Conservation (phyloP, 129 eudicot species). For the Arctium lappa region DNA sequence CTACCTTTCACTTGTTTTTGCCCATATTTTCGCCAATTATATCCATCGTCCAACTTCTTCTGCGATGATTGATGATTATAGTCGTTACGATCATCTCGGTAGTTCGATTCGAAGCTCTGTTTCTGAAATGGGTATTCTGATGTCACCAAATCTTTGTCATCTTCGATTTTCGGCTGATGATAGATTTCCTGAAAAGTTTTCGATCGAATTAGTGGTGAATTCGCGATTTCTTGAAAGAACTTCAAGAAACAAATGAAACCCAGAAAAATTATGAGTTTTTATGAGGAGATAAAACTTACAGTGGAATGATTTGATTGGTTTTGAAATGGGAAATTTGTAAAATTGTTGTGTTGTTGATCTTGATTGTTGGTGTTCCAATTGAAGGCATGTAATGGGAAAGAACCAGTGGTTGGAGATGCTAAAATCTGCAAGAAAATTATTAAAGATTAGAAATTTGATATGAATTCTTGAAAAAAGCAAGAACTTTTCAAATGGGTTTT, state of each 20-base stretch:
- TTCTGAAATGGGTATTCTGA: slow-evolving; percentile 30
- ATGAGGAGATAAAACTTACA: slow-evolving; percentile 10
- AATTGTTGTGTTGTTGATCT: slow-evolving; percentile 29
- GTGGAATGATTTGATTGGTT: slow-evolving; percentile 24
- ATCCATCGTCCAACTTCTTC: slow-evolving; percentile 63
- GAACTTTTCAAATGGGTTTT: slow-evolving; percentile 1
- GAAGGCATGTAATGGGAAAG: slow-evolving; percentile 51
- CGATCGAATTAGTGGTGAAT: neutral
- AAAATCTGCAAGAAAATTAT: slow-evolving; percentile 50
- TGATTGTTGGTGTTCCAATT: slow-evolving; percentile 44
- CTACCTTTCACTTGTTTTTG: slow-evolving; percentile 86
- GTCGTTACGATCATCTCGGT: neutral
- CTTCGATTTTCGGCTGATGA: slow-evolving; percentile 37
- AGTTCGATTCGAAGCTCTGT: slow-evolving; percentile 25
- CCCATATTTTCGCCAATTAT: slow-evolving; percentile 86
- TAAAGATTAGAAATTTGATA: neutral
- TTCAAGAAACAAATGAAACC: neutral
- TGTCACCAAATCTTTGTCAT: slow-evolving; percentile 24
- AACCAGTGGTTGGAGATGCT: slow-evolving; percentile 90
- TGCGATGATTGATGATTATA: slow-evolving; percentile 36
- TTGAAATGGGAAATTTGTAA: slow-evolving; percentile 62
- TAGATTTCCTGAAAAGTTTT: slow-evolving; percentile 41
- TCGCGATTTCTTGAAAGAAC: neutral
- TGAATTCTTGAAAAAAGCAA: neutral
- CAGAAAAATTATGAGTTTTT: neutral